phyloP scores from a whole-genome alignment of 2,329 filamentous ascomycete genomes.

The Aureobasidium mangrovei region DNA sequence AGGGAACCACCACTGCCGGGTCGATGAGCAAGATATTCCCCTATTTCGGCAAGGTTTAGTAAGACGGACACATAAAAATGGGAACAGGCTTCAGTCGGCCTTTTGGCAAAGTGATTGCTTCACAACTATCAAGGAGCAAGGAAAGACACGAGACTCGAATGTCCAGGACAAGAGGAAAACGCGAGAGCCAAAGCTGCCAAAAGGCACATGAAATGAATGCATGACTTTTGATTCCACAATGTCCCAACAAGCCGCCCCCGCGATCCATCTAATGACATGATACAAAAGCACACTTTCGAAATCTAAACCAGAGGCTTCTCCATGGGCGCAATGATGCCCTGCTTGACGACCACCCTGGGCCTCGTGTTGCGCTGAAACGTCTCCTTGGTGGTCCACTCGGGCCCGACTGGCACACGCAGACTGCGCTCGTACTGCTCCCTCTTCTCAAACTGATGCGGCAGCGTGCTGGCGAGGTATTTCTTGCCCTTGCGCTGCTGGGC shows the following conservation, averaged over 20 bases:
- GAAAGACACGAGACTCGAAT: too few species aligned
- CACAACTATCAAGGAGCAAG: too few species aligned
- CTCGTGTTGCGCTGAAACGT: conserved; percentile 84
- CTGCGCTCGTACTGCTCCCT: conserved; percentile 83
- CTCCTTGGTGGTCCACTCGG: conserved; percentile 95
- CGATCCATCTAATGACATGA: neutral
- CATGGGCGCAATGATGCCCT: conserved; percentile 82
- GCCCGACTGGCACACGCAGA: conserved; percentile 76
- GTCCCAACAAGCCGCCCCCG: neutral
- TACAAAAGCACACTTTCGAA: neutral
- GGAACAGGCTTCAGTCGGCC: too few species aligned
- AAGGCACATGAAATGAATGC: neutral
- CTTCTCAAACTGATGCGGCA: conserved; percentile 87
- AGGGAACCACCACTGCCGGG: conserved; percentile 58
- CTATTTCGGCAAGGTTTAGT: neutral
- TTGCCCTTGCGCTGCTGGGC: conserved; percentile 84
- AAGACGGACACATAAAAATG: too few species aligned
- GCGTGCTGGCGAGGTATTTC: conserved; percentile 72
- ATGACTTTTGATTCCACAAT: too few species aligned
- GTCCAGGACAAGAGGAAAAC: too few species aligned
- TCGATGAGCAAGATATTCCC: conserved; percentile 64
- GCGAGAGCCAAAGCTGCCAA: neutral
- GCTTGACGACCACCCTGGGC: conserved; percentile 82
- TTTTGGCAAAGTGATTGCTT: too few species aligned
- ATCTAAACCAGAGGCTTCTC: conserved; percentile 57